A percentile compares a stretch with the other conserved stretches of the same genome.
These are phyloP conservation scores for Saccharomycopsis vini DNA, from an alignment of 805 yeast species.

Conservation along the genomic window DNA sequence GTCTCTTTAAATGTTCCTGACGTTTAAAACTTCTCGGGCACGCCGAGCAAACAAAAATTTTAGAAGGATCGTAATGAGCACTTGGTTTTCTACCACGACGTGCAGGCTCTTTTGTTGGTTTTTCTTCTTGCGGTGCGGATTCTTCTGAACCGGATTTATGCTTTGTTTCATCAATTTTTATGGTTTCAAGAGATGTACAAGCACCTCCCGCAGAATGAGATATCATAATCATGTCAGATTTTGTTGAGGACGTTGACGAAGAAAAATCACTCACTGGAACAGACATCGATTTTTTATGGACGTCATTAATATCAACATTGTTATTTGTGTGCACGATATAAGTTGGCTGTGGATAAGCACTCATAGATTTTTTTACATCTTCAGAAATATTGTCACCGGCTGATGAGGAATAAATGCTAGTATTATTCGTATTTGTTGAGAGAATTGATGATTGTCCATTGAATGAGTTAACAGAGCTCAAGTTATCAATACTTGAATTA, in stretches of 20 bases:
- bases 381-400: conserved; percentile 1
- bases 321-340: too few relatives aligned
- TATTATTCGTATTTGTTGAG: conserved; percentile 2
- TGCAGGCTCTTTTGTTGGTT: conserved; percentile 23
- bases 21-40: conserved; percentile 62
- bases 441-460: conserved; percentile 8
- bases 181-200: too few relatives aligned
- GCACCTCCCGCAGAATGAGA: too few relatives aligned
- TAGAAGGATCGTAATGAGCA: conserved; percentile 45
- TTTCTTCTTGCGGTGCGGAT: too few relatives aligned
- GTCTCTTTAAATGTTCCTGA: conserved; percentile 71
- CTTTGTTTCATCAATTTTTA: not conserved
- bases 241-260: not conserved
- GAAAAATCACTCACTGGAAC: not conserved
- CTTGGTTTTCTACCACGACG: conserved; percentile 62
- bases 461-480: conserved; percentile 5
- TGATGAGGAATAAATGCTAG: conserved; percentile 8
- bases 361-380: too few relatives aligned
- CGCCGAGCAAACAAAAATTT: conserved; percentile 53
- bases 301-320: not conserved
- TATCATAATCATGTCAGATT: not conserved
- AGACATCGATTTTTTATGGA: not conserved
- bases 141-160: too few relatives aligned
- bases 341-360: too few relatives aligned
- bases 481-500: conserved; percentile 8